A percentile compares a stretch with the other conserved stretches of the same genome.
Evolutionary conservation across 495 filamentous ascomycete species (phyloP).

Genomic region (Podospora conica): DNA sequence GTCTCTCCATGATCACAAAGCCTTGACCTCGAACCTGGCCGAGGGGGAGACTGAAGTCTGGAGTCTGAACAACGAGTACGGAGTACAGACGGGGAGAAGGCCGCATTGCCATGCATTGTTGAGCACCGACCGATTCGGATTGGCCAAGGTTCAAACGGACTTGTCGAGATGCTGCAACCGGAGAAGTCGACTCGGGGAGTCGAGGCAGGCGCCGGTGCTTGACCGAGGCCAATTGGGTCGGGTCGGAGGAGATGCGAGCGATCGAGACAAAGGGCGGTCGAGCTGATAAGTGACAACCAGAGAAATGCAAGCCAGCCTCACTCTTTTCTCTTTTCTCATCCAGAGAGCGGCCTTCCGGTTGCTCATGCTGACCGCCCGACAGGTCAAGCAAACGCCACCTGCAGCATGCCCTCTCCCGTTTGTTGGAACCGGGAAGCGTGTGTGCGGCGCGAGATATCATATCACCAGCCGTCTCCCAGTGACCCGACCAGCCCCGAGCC

Average conservation of each 20-base stretch:
- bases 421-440: not conserved
- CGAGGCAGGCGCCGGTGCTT: not conserved
- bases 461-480: too few species aligned
- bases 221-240: conserved; percentile 1
- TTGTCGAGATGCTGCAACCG: not conserved
- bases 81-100: too few species aligned
- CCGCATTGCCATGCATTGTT: not conserved
- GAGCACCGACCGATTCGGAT: not conserved
- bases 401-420: not conserved
- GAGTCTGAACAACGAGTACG: too few species aligned
- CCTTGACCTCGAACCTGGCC: too few species aligned
- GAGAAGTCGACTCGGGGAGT: too few species aligned
- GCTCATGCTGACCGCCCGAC: not conserved
- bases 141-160: not conserved
- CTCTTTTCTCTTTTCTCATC: conserved; percentile 5
- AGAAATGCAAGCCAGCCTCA: not conserved
- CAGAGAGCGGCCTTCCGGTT: too few species aligned
- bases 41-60: too few species aligned
- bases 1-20: too few species aligned
- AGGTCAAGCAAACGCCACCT: conserved; percentile 6
- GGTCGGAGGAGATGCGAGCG: not conserved
- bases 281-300: not conserved
- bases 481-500: too few species aligned
- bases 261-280: not conserved
- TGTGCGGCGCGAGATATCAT: not conserved